Conservation (phyloP, 257 asterid genomes). For the Ligustrum vulgare region DNA sequence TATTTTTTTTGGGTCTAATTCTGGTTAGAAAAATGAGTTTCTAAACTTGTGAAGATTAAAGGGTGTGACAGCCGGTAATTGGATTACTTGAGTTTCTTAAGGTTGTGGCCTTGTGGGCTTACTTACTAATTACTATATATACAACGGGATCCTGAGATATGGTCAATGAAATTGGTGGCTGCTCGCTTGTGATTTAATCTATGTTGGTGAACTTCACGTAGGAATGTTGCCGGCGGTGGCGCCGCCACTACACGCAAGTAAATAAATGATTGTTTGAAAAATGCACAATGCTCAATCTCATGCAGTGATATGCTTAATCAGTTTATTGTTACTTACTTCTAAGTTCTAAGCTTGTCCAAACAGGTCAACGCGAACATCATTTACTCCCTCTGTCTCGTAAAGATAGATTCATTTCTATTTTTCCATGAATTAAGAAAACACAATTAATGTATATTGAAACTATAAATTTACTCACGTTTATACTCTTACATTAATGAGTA, state of each 20-base stretch:
- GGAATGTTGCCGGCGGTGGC: background rate
- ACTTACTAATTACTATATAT: conserved; percentile 29
- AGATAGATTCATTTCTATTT: no score
- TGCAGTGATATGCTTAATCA: background rate
- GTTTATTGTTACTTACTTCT: no score
- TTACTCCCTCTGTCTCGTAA: no score
- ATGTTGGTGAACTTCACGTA: conserved; percentile 23
- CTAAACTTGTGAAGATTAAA: background rate
- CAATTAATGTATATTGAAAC: no score
- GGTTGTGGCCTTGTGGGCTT: conserved; percentile 18
- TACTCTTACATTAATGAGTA: no score
- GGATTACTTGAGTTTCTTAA: background rate
- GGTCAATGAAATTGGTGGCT: conserved; percentile 37
- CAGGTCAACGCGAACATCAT: no score
- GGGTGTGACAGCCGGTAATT: conserved; percentile 1
- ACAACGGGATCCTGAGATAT: background rate
- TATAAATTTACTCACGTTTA: no score
- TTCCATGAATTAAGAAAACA: no score
- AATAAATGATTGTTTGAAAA: background rate
- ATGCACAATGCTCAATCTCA: background rate
- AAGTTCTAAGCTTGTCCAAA: no score
- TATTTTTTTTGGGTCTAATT: conserved; percentile 5
- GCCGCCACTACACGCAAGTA: background rate
- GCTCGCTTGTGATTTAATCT: conserved; percentile 20
- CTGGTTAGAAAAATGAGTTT: no score